A percentile compares a stretch with the other conserved stretches of the same genome.
phyloP scores from a whole-genome alignment of 495 filamentous ascomycete species.

The Recurvomyces mirabilis region DNA sequence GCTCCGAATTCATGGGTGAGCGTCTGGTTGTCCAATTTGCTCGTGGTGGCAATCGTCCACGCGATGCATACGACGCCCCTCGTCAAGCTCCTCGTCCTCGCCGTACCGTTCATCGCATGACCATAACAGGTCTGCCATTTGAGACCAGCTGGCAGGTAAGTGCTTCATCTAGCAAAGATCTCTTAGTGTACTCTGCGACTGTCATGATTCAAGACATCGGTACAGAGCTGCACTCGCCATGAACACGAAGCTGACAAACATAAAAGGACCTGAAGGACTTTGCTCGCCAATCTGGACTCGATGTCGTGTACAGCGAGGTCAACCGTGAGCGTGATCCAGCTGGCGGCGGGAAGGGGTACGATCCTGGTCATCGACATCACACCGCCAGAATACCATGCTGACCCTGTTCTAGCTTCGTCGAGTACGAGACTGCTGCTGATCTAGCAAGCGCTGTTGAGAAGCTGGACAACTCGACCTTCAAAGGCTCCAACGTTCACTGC shows the following conservation, averaged over 20 bases:
- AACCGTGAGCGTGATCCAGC: conserved; percentile 70
- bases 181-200: no score
- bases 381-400: no score
- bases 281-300: conserved; percentile 87
- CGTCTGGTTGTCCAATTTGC: conserved; percentile 96
- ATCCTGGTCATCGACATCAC: conserved; percentile 3
- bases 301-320: conserved; percentile 97
- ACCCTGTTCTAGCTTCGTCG: conserved; percentile 78
- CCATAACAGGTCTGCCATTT: conserved; percentile 87
- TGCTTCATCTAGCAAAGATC: no score
- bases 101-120: conserved; percentile 91
- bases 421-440: conserved; percentile 88
- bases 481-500: conserved; percentile 72
- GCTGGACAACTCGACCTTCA: conserved; percentile 83
- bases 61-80: conserved; percentile 64
- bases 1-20: conserved; percentile 94
- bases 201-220: no score
- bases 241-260: conserved; percentile 35
- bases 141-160: conserved; percentile 99
- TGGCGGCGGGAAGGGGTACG: conserved; percentile 63
- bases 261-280: conserved; percentile 98
- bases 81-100: conserved; percentile 80
- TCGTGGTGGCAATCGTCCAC: conserved; percentile 71
- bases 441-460: conserved; percentile 85
- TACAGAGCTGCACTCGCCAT: conserved; percentile 47